phyloP scores from a whole-genome alignment of 2,329 filamentous ascomycete genomes.

The Hirsutella rhossiliensis region DNA sequence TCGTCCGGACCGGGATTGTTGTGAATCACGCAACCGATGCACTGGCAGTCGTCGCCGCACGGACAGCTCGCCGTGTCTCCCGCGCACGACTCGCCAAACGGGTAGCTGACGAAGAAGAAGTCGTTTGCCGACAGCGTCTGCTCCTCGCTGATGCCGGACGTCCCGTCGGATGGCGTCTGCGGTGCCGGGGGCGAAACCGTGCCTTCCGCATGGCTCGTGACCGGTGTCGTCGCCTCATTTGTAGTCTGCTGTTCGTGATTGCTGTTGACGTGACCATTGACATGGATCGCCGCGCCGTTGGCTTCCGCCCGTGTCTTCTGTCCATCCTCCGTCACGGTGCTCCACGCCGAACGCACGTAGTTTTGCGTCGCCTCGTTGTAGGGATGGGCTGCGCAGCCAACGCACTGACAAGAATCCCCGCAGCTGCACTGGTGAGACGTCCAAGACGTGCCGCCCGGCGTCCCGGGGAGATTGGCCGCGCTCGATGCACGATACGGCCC shows the following conservation, averaged over 20 bases:
- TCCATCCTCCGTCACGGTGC: slow-evolving; percentile 25
- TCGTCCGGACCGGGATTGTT: slow-evolving; percentile 14
- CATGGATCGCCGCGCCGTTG: slow-evolving; percentile 11
- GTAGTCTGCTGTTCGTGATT: slow-evolving; percentile 9
- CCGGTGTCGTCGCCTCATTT: slow-evolving; percentile 8
- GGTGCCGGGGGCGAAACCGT: slow-evolving; percentile 25
- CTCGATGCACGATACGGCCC: slow-evolving; percentile 10
- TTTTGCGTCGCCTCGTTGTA: slow-evolving; percentile 51
- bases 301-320: slow-evolving; percentile 9
- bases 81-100: slow-evolving; percentile 33
- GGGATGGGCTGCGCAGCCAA: slow-evolving; percentile 56
- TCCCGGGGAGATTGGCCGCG: slow-evolving; percentile 3
- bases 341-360: slow-evolving; percentile 36
- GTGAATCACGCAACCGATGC: slow-evolving; percentile 45
- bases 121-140: slow-evolving; percentile 37
- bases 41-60: slow-evolving; percentile 48
- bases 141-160: slow-evolving; percentile 34
- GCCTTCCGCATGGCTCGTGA: slow-evolving; percentile 11
- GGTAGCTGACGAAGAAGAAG: slow-evolving; percentile 48
- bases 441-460: slow-evolving; percentile 10
- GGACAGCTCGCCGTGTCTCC: slow-evolving; percentile 39
- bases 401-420: slow-evolving; percentile 53
- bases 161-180: slow-evolving; percentile 34
- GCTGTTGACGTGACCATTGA: slow-evolving; percentile 11
- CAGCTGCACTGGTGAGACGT: slow-evolving; percentile 42